Evolutionary conservation across 495 filamentous ascomycete genomes (phyloP).

Genomic region (Pyrenula aspistea): DNA sequence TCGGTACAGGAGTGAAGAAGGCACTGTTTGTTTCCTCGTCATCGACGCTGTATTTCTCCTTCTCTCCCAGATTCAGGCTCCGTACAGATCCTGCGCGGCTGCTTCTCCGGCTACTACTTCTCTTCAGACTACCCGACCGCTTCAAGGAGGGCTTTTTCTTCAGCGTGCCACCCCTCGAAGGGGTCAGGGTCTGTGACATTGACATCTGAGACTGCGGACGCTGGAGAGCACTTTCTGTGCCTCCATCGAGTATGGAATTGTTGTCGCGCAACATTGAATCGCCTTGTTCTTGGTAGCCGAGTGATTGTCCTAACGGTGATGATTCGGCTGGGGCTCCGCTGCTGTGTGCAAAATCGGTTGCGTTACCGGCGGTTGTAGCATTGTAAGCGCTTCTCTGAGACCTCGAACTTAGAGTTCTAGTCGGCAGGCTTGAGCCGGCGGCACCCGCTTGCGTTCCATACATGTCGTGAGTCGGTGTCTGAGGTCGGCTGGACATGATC

Average conservation of each 20-base stretch:
- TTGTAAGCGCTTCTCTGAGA: slow-evolving; percentile 29
- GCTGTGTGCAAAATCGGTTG: slow-evolving; percentile 26
- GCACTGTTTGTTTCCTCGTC: slow-evolving; percentile 71
- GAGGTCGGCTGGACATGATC: slow-evolving; percentile 31
- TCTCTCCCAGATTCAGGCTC: slow-evolving; percentile 53
- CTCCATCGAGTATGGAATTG: slow-evolving; percentile 41
- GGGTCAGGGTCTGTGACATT: slow-evolving; percentile 31
- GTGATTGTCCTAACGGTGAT: slow-evolving; percentile 31
- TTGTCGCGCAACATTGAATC: slow-evolving; percentile 54
- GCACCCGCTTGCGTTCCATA: slow-evolving; percentile 20
- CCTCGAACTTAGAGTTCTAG: slow-evolving; percentile 3
- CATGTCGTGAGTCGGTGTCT: slow-evolving; percentile 30
- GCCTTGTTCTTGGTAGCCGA: slow-evolving; percentile 59
- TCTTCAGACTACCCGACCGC: slow-evolving; percentile 60
- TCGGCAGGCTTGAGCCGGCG: slow-evolving; percentile 15
- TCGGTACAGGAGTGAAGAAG: slow-evolving; percentile 83
- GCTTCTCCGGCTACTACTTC: slow-evolving; percentile 63
- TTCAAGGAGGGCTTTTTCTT: slow-evolving; percentile 76
- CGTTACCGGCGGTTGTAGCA: slow-evolving; percentile 15
- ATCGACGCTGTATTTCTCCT: slow-evolving; percentile 38
- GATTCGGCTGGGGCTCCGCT: slow-evolving; percentile 25
- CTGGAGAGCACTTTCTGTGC: slow-evolving; percentile 22
- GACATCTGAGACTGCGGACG: slow-evolving; percentile 43
- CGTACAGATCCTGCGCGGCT: slow-evolving; percentile 72
- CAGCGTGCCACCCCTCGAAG: slow-evolving; percentile 65